Percentiles rank a stretch among this genome's conserved stretches.
These are phyloP conservation scores for Xerocomellus dryophilus DNA, from an alignment of 768 basidiomycete genomes.

Conservation along the genomic window DNA sequence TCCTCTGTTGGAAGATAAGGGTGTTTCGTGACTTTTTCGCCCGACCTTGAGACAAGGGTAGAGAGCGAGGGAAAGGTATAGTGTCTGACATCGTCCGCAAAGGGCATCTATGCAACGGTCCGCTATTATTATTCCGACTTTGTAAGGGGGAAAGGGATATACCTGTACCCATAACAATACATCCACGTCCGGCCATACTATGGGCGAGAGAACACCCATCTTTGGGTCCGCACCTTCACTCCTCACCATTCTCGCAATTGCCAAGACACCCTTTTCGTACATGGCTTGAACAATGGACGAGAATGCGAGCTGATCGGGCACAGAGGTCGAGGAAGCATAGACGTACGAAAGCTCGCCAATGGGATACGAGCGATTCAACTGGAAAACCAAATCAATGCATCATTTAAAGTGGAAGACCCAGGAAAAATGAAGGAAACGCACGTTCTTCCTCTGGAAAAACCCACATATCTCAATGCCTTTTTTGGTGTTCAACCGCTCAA, in stretches of 20 bases:
- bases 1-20: constrained; percentile 77
- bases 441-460: constrained; percentile 71
- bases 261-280: constrained; percentile 58
- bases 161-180: constrained; percentile 85
- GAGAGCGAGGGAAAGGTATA: constrained; percentile 84
- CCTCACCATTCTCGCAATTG: constrained; percentile 80
- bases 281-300: constrained; percentile 87
- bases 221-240: constrained; percentile 75
- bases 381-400: constrained; percentile 1
- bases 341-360: constrained; percentile 87
- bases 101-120: constrained; percentile 68
- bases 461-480: constrained; percentile 87
- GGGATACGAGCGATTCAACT: constrained; percentile 80
- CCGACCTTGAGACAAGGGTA: constrained; percentile 68
- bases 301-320: constrained; percentile 76
- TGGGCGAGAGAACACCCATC: constrained; percentile 75
- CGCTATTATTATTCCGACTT: neutral
- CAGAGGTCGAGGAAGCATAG: constrained; percentile 67
- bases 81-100: constrained; percentile 89
- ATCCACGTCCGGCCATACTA: constrained; percentile 63
- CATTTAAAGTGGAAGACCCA: neutral
- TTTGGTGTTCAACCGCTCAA: constrained; percentile 65
- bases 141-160: constrained; percentile 12
- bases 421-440: constrained; percentile 31
- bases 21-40: constrained; percentile 70